Base-by-base conservation (phyloP, 805 yeast genomes). In the Yamadazyma laniorum region DNA sequence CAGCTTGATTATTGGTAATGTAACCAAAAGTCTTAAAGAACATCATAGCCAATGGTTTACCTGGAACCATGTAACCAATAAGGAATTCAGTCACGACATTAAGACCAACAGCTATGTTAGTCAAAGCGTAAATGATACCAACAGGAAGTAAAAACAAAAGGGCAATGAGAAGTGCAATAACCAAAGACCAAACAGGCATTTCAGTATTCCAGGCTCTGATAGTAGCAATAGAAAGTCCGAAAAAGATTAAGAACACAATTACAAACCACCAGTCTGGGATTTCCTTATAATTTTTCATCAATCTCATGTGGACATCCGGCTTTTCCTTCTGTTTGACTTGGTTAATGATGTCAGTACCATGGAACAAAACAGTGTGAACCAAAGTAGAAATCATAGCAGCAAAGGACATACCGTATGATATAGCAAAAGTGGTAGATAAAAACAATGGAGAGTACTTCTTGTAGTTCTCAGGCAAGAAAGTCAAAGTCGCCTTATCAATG, bases 331-430 rank as follows among this genome's bases (percentile, higher is more conserved):
- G 30, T 37, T 40, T 44, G 26, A 64, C 13, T 50, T 63, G 69
- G 18, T 47, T 40, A 16, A 52, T 29, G 39, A 82, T 71, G 43
- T 79, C 79, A 31, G 56, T 62, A 37, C 82, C 75, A 51, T 80
- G 82, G 62, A 75, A 81, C 18, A 80, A 61, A 8, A 58, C 58
- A 15, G 80, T 72, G 53, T 82, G 85, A 13, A 73, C 67, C 37
- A 83, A 62, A 5, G 82, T 75, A 3, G 85, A 77, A 21, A 78
- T 65, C 38, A 81, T 74, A 5, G 86, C 73, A 1, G 86, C 89
- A 61, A 72, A 58, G 64, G 67, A 49, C 53, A 66, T 58, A 37
- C 84, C 85, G 49, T 80, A 80, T 5, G 79, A 66, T n/a, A 83
- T 53, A 21, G 79, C 71, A 51, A 74, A 77, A 3, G 82, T 72